Evolutionary conservation across 1,284 basidiomycete genomes (phyloP).

Genomic region (Austroboletus novae-zelandiae): DNA sequence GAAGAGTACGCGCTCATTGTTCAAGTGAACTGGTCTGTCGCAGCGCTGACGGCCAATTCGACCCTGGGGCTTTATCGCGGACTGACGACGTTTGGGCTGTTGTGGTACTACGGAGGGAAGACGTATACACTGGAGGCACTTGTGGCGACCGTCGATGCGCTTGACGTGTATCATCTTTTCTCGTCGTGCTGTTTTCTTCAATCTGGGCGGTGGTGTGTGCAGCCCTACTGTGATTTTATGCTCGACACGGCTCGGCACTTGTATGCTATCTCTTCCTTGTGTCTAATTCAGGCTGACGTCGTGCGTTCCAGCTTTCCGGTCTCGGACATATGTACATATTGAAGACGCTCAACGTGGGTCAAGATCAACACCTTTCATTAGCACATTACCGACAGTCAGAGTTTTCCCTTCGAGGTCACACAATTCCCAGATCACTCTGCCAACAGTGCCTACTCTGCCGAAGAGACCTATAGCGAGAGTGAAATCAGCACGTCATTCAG

Average conservation of each 20-base stretch:
- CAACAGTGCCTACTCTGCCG: constrained; percentile 61
- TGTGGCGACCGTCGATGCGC: constrained; percentile 56
- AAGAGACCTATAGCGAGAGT: constrained; percentile 50
- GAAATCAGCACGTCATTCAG: constrained; percentile 40
- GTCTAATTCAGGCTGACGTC: constrained; percentile 22
- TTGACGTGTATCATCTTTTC: constrained; percentile 37
- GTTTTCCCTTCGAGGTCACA: constrained; percentile 64
- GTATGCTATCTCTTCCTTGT: constrained; percentile 27
- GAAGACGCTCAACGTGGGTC: constrained; percentile 78
- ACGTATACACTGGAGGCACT: constrained; percentile 63
- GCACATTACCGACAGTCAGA: constrained; percentile 69
- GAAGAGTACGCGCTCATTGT: constrained; percentile 59
- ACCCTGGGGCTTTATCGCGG: constrained; percentile 80
- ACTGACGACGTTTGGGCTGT: constrained; percentile 78
- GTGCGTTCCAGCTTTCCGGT: constrained; percentile 50
- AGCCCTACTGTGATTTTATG: constrained; percentile 80
- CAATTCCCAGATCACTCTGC: constrained; percentile 54
- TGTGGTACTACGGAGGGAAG: constrained; percentile 54
- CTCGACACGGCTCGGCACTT: constrained; percentile 77
- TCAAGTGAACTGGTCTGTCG: constrained; percentile 57
- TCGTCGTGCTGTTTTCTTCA: too few relatives aligned
- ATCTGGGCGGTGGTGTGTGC: constrained; percentile 1
- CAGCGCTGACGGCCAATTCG: constrained; percentile 65
- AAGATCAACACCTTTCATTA: constrained; percentile 74
- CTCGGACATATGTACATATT: constrained; percentile 46